A percentile compares a stretch with the other conserved stretches of the same genome.
Conservation (phyloP, 768 basidiomycete species). For the Agrocybe praecox region DNA sequence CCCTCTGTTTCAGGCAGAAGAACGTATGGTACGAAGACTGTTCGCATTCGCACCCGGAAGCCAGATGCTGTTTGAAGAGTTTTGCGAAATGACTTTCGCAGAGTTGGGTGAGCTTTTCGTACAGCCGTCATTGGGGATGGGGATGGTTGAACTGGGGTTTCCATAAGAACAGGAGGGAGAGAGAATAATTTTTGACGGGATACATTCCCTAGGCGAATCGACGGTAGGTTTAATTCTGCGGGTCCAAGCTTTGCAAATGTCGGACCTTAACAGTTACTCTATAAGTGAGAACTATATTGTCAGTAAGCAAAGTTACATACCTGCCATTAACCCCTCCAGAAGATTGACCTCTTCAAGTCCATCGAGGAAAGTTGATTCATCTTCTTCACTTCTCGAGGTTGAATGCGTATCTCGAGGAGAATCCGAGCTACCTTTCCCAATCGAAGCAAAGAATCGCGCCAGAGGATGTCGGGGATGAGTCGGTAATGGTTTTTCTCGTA, state of each 20-base stretch:
- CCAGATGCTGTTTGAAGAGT: slow-evolving; percentile 80
- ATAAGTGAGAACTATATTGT: no score
- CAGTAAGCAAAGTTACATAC: slow-evolving; percentile 32
- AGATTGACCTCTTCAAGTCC: slow-evolving; percentile 59
- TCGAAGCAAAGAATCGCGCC: slow-evolving; percentile 35
- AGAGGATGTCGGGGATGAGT: slow-evolving; percentile 47
- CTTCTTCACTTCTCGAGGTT: slow-evolving; percentile 28
- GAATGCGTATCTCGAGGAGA: slow-evolving; percentile 35
- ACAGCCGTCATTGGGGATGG: slow-evolving; percentile 53
- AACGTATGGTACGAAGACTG: slow-evolving; percentile 87
- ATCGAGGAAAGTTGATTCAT: slow-evolving; percentile 51
- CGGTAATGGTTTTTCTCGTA: slow-evolving; percentile 75
- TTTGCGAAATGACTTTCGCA: slow-evolving; percentile 86
- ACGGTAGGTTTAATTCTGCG: slow-evolving; percentile 54
- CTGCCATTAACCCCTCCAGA: slow-evolving; percentile 63
- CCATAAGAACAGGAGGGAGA: slow-evolving; percentile 50
- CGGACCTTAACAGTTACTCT: slow-evolving; percentile 35
- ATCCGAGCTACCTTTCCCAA: slow-evolving; percentile 36
- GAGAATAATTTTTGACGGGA: slow-evolving; percentile 71
- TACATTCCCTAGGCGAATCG: slow-evolving; percentile 68
- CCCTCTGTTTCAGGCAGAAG: slow-evolving; percentile 53
- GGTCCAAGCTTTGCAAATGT: slow-evolving; percentile 37
- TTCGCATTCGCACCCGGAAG: slow-evolving; percentile 92
- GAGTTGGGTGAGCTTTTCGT: slow-evolving; percentile 58
- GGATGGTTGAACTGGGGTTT: slow-evolving; percentile 42